Percentiles rank a stretch among this genome's conserved stretches.
Evolutionary conservation across 305 asterid species (phyloP).

Genomic region (Fraxinus latifolia): DNA sequence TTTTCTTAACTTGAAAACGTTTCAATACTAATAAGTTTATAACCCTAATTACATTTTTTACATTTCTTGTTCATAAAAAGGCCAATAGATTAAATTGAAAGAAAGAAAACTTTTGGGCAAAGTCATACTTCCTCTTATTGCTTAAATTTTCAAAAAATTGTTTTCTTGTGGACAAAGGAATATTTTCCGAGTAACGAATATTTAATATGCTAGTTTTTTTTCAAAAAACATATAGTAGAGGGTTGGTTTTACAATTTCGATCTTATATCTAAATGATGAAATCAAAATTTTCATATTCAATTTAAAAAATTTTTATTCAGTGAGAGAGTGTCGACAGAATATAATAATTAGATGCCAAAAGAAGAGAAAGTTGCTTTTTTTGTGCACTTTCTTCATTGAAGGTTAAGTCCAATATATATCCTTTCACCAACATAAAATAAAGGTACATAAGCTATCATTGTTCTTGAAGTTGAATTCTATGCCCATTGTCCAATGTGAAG

Average conservation of each 20-base stretch:
- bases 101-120: neutral
- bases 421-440: neutral
- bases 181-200: neutral
- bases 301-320: too few relatives aligned
- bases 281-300: neutral
- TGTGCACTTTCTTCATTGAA: neutral
- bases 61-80: neutral
- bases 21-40: neutral
- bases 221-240: neutral
- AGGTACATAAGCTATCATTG: neutral
- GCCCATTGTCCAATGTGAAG: neutral
- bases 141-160: neutral
- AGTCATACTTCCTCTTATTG: neutral
- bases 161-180: neutral
- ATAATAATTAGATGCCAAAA: neutral
- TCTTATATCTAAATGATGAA: neutral
- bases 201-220: too few relatives aligned
- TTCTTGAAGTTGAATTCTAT: neutral
- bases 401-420: neutral
- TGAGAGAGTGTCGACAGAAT: neutral
- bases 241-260: neutral
- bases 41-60: neutral
- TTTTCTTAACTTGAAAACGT: neutral
- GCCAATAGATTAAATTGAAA: neutral
- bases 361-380: neutral